Evolutionary conservation across 352 stramenopile species (phyloP), one percentile per base, ranked within the genome.

Genomic region (Globisporangium irregulare): DNA sequence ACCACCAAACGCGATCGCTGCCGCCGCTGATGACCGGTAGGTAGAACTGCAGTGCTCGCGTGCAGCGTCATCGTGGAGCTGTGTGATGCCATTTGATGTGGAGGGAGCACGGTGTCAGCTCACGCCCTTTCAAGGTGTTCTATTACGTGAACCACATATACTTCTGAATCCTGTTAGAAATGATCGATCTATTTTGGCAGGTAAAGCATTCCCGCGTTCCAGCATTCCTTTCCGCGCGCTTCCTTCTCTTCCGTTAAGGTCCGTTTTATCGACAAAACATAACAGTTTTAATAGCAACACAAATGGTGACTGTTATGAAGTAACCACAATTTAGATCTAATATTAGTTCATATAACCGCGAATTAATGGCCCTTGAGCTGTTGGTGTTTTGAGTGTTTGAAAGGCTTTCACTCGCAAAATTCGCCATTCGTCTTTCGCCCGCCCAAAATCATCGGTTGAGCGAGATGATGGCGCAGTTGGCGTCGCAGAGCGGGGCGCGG

Each of bases 401-500:
- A 65, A 65, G 46, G 59, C 46, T 55, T 62, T 53, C 64, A 59
- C 14, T 48, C 7, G 25, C 53, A 34, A 29, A 15, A 38, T 24
- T 59, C 53, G 56, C 56, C 32, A 62, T 62, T 62, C 56, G 56
- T 32, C 29, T 50, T 62, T 62, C 56, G 32, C 56, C 56, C 56
- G 56, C 56, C 32, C 56, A 62, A 62, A 62, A n/a, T 27, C 24
- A 27, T 32, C 36, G 38, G 41, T 32, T 22, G 59, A 20, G 4
- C 59, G 48, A 56, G 59, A 57, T 43, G 43, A 63, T 67, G 66
- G 59, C 59, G 41, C 59, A 64, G 38, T 36, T 55, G 41, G 54
- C 41, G 25, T 25, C 36, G 20, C 58, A 65, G 59, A 61, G 51
- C 36, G 66, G 50, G 34, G 66, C 59, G 27, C 59, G 50, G 36